A percentile compares a stretch with the other conserved stretches of the same genome.
These are phyloP conservation scores for Calcarisporium arbuscula DNA, from an alignment of 2,329 filamentous ascomycete genomes.

Conservation along the genomic window DNA sequence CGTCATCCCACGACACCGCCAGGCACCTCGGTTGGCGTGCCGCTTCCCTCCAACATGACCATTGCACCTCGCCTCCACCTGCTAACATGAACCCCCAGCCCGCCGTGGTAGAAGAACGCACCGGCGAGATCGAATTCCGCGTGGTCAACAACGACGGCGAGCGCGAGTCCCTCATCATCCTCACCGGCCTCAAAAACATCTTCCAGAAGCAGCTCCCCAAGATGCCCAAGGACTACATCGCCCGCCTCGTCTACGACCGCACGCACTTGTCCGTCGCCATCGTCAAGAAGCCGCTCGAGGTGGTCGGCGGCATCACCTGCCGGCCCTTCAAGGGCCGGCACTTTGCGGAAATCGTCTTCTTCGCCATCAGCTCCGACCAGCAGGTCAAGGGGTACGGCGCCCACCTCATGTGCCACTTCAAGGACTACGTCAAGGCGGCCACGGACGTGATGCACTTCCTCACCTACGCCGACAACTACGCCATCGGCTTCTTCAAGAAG, in stretches of 20 bases:
- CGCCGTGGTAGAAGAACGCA: slow-evolving; percentile 80
- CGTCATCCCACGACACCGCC: too few species aligned
- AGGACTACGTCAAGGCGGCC: slow-evolving; percentile 90
- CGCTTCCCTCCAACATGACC: neutral
- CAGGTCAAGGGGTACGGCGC: slow-evolving; percentile 94
- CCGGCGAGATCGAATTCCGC: slow-evolving; percentile 83
- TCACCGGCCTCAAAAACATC: slow-evolving; percentile 89
- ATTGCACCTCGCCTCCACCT: neutral
- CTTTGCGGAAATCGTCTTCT: slow-evolving; percentile 94
- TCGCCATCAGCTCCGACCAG: slow-evolving; percentile 85
- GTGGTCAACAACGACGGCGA: slow-evolving; percentile 88
- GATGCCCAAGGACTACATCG: slow-evolving; percentile 96
- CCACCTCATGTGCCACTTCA: slow-evolving; percentile 88
- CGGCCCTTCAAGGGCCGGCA: slow-evolving; percentile 77
- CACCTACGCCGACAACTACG: slow-evolving; percentile 92
- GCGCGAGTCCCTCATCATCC: slow-evolving; percentile 75
- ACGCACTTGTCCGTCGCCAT: slow-evolving; percentile 89
- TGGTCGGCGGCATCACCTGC: slow-evolving; percentile 86
- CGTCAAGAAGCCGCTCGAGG: slow-evolving; percentile 82
- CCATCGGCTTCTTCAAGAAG: slow-evolving; percentile 96
- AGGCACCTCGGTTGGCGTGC: too few species aligned
- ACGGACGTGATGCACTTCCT: slow-evolving; percentile 92
- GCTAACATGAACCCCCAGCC: slow-evolving; percentile 40
- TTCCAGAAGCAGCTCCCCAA: slow-evolving; percentile 93
- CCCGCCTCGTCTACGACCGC: slow-evolving; percentile 83